Evolutionary conservation across 768 basidiomycete species (phyloP).

Genomic region (Suillus americanus): DNA sequence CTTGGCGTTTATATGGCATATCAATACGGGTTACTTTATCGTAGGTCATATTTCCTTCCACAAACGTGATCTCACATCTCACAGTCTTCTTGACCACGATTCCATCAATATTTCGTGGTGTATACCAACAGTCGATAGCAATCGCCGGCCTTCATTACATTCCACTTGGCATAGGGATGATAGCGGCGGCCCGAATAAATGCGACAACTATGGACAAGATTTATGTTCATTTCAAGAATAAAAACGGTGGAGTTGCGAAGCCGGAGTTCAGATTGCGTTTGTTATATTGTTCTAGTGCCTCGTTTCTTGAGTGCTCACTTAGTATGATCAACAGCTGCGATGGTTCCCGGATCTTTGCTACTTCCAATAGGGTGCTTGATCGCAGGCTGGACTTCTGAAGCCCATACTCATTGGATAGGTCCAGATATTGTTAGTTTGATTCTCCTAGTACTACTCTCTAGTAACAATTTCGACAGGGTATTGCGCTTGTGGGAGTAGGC

Average conservation of each 20-base stretch:
- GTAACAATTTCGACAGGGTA: constrained; percentile 42
- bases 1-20: constrained; percentile 70
- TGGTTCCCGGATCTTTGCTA: constrained; percentile 59
- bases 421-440: constrained; percentile 55
- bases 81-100: constrained; percentile 69
- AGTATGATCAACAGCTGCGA: constrained; percentile 42
- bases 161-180: constrained; percentile 67
- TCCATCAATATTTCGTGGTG: constrained; percentile 52
- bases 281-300: constrained; percentile 11
- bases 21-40: constrained; percentile 60
- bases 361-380: constrained; percentile 71
- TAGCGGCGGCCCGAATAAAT: constrained; percentile 50
- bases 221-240: constrained; percentile 50
- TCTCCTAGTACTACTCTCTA: background rate
- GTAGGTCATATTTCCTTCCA: constrained; percentile 32
- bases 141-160: constrained; percentile 42
- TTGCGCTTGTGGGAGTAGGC: constrained; percentile 54
- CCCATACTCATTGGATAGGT: constrained; percentile 64
- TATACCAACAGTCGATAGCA: constrained; percentile 48
- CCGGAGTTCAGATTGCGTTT: constrained; percentile 55
- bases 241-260: constrained; percentile 52
- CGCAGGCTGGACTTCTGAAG: constrained; percentile 67
- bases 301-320: background rate
- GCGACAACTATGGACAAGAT: constrained; percentile 55
- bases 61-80: background rate